Evolutionary conservation across 352 stramenopile genomes (phyloP), one percentile per base, ranked within the genome.

Genomic region (Globisporangium camurandrum): DNA sequence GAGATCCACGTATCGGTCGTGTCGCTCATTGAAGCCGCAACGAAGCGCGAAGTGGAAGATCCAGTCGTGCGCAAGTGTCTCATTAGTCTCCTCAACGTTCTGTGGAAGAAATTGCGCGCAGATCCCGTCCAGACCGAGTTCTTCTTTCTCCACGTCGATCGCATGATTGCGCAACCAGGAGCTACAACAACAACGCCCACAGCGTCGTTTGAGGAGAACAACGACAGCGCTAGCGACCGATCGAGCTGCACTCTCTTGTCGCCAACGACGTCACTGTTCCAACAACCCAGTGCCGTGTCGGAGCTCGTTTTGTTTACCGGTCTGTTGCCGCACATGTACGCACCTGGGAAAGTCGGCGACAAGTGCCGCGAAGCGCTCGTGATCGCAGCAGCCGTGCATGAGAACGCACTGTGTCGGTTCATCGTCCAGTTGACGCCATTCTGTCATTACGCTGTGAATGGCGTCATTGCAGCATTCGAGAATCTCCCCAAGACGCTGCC

Each of bases 51-150:
- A 47, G 76, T 94, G 33, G 77, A 91, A 37, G 83, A 94, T 56
- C 69, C 76, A 1, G 66, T 87, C n/a, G 79, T 89, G 17, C 77
- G 80, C 49, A 92, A 94, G 57, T 88, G 82, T 42, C 65, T 94
- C 23, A 76, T 94, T 57, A 86, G 56, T 26, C 56, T 91, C 47
- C 71, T 94, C 19, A 88, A 94, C 50, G 69, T 83, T 8, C 46
- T 94, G 12, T 94, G 83, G 83, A 89, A 91, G 57, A 94, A 94
- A 40, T 62, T 94, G 51, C 78, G 77, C 17, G 68, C 69, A 33
- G 79, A 94, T 40, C 83, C 80, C 4, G 81, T 92, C 33, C 83
- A 94, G 66, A 92, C 78, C 17, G 83, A 94, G 48, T 89, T 94
- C 54, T 94, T 94, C 56, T 92, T 94, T 43, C 56, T 86, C 16